Evolutionary conservation across 106 monocot species (phyloP).

Genomic region (Platanthera zijinensis): DNA sequence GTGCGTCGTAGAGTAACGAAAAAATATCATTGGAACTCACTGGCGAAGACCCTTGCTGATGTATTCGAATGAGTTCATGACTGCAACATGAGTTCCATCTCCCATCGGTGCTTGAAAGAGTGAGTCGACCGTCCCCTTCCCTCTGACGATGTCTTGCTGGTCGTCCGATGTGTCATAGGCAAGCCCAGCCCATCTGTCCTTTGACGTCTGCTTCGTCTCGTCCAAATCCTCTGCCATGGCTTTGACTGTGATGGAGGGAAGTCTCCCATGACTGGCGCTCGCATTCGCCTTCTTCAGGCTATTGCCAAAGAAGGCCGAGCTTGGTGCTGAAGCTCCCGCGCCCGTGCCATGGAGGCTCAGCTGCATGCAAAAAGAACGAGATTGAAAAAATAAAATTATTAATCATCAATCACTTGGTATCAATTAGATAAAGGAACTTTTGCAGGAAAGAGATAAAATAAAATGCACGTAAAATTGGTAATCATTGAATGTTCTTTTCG

Average conservation of each 20-base stretch:
- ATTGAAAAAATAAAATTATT: no score
- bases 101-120: slow-evolving; percentile 89
- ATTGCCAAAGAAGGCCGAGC: slow-evolving; percentile 62
- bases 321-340: slow-evolving; percentile 25
- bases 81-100: slow-evolving; percentile 71
- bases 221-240: slow-evolving; percentile 61
- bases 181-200: slow-evolving; percentile 65
- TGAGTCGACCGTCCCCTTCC: slow-evolving; percentile 69
- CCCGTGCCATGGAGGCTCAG: slow-evolving; percentile 31
- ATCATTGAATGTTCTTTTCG: no score
- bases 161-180: slow-evolving; percentile 70
- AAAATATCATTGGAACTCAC: slow-evolving; percentile 26
- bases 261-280: slow-evolving; percentile 31
- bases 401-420: no score
- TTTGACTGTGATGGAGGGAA: slow-evolving; percentile 41
- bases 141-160: slow-evolving; percentile 94
- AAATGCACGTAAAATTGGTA: no score
- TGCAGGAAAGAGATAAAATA: no score
- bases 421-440: no score
- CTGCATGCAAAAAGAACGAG: slow-evolving; percentile 20
- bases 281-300: slow-evolving; percentile 55
- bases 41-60: slow-evolving; percentile 71
- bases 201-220: slow-evolving; percentile 60
- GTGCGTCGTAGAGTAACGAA: neutral
- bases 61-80: slow-evolving; percentile 84